phyloP scores from a whole-genome alignment of 2,329 filamentous ascomycete genomes.

The Alternaria gaisen region DNA sequence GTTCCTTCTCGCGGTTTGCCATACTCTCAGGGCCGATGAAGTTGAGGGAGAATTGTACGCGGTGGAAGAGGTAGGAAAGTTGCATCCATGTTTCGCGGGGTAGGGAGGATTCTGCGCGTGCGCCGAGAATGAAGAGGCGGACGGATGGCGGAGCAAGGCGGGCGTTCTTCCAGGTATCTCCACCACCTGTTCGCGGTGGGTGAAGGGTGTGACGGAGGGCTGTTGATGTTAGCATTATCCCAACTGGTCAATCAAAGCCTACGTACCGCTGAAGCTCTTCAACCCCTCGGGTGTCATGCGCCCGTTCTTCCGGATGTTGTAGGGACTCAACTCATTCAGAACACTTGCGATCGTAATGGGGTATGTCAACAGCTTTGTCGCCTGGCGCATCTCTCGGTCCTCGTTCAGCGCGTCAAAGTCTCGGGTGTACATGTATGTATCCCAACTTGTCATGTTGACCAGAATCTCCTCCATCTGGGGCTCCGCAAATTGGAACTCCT shows the following conservation, averaged over 20 bases:
- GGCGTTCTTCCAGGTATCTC: slow-evolving; percentile 77
- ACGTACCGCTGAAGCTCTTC: slow-evolving; percentile 89
- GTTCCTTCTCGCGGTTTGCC: slow-evolving; percentile 91
- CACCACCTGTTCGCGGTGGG: slow-evolving; percentile 80
- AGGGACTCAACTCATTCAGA: slow-evolving; percentile 92
- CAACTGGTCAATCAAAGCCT: too few relatives aligned
- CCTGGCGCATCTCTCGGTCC: slow-evolving; percentile 89
- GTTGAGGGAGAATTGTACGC: slow-evolving; percentile 85
- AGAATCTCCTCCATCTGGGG: slow-evolving; percentile 90
- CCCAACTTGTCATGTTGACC: slow-evolving; percentile 98
- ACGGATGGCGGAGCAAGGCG: slow-evolving; percentile 86
- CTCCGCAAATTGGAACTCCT: slow-evolving; percentile 91
- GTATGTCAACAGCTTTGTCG: slow-evolving; percentile 91
- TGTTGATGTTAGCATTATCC: slow-evolving; percentile 48
- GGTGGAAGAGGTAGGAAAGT: slow-evolving; percentile 92
- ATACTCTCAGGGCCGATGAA: slow-evolving; percentile 97
- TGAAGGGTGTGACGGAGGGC: slow-evolving; percentile 94
- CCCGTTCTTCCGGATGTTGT: slow-evolving; percentile 77
- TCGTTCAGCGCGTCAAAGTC: slow-evolving; percentile 92
- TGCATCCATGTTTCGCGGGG: slow-evolving; percentile 95
- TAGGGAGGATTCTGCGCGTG: slow-evolving; percentile 95
- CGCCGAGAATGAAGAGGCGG: slow-evolving; percentile 90
- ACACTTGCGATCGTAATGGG: slow-evolving; percentile 91
- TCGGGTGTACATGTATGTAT: slow-evolving; percentile 92
- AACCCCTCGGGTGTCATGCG: slow-evolving; percentile 86